A percentile compares a stretch with the other conserved stretches of the same genome.
Conservation (phyloP, 2,329 filamentous ascomycete genomes). For the Verticillium albo-atrum region DNA sequence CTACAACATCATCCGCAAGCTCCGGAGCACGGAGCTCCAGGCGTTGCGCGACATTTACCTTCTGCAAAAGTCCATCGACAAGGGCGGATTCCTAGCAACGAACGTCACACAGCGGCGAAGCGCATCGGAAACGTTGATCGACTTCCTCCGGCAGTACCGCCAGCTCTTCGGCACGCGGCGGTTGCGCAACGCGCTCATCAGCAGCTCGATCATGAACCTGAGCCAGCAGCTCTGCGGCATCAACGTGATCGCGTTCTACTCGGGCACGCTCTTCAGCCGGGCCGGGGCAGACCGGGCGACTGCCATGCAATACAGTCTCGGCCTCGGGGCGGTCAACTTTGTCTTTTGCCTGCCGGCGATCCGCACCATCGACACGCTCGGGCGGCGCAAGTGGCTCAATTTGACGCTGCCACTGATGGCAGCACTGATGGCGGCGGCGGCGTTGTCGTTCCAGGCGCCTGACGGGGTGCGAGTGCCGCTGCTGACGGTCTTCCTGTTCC, state of each 20-base stretch:
- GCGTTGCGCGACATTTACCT: slow-evolving; percentile 36
- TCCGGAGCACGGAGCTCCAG: slow-evolving; percentile 36
- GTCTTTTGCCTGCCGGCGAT: slow-evolving; percentile 35
- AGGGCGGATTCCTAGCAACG: neutral
- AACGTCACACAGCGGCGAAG: neutral
- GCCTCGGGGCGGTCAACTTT: slow-evolving; percentile 35
- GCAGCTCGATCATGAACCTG: slow-evolving; percentile 23
- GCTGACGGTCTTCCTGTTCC: slow-evolving; percentile 31
- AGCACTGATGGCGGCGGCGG: slow-evolving; percentile 33
- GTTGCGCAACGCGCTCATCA: slow-evolving; percentile 26
- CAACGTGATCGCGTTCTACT: slow-evolving; percentile 39
- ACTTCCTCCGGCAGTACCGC: slow-evolving; percentile 20
- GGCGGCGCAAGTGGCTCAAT: slow-evolving; percentile 37
- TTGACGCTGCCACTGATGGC: slow-evolving; percentile 39
- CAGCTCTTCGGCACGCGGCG: slow-evolving; percentile 22
- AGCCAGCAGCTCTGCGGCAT: slow-evolving; percentile 28
- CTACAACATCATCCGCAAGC: slow-evolving; percentile 24
- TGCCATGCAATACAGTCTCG: slow-evolving; percentile 26
- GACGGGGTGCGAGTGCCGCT: slow-evolving; percentile 18
- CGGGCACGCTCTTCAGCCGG: slow-evolving; percentile 18
- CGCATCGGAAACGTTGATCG: slow-evolving; percentile 13
- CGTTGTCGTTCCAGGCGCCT: slow-evolving; percentile 21
- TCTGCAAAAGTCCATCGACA: slow-evolving; percentile 25
- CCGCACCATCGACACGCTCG: slow-evolving; percentile 33
- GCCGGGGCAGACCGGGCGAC: slow-evolving; percentile 10